These are phyloP conservation scores for Phytophthora aleatoria DNA, from an alignment of 352 stramenopile genomes.

Conservation along the genomic window DNA sequence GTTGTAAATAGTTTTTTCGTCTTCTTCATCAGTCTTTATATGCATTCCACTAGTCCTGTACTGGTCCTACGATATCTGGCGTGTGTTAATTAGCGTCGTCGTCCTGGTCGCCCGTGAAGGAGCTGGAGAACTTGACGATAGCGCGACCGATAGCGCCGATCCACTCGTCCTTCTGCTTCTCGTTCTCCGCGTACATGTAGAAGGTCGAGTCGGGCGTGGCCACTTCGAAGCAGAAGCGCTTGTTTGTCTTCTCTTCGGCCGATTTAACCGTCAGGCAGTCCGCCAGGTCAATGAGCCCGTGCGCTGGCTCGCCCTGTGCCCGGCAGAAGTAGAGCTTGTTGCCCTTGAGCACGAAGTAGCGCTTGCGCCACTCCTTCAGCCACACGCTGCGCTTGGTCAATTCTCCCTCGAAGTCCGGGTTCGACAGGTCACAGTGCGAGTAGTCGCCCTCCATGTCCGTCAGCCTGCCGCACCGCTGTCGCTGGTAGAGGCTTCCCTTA, in stretches of 20 bases:
- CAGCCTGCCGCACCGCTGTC: not conserved
- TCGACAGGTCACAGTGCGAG: slow-evolving; percentile 75
- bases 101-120: slow-evolving; percentile 93
- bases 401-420: slow-evolving; percentile 88
- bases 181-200: slow-evolving; percentile 93
- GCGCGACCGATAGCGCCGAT: slow-evolving; percentile 96
- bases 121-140: slow-evolving; percentile 98
- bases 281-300: slow-evolving; percentile 90
- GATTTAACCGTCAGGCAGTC: slow-evolving; percentile 92
- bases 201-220: slow-evolving; percentile 88
- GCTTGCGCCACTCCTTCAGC: slow-evolving; percentile 91
- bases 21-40: slow-evolving; percentile 1
- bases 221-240: slow-evolving; percentile 91
- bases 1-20: slow-evolving; percentile 42
- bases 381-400: slow-evolving; percentile 92
- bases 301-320: slow-evolving; percentile 70
- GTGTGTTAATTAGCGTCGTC: slow-evolving; percentile 46
- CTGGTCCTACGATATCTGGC: not conserved
- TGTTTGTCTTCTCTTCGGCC: slow-evolving; percentile 92
- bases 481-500: not conserved
- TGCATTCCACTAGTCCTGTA: not conserved
- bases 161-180: slow-evolving; percentile 93
- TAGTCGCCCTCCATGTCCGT: slow-evolving; percentile 73
- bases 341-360: slow-evolving; percentile 92
- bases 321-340: slow-evolving; percentile 93